Conservation (phyloP, 2,329 filamentous ascomycete species). For the Diaporthe sp. region DNA sequence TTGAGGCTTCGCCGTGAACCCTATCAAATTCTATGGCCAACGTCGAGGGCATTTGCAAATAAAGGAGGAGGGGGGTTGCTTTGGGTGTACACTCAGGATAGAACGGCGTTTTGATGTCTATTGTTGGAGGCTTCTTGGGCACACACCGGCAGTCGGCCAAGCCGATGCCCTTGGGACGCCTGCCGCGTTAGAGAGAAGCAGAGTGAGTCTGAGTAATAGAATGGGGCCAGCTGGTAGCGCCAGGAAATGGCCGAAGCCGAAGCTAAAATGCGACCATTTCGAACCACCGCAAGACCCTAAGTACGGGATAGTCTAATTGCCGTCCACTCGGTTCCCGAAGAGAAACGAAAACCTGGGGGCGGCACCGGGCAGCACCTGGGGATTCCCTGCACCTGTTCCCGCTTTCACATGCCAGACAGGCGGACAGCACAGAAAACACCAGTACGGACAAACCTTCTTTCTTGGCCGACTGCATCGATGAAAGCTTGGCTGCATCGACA, state of each 20-base stretch:
- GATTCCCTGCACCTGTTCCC: constrained; percentile 14
- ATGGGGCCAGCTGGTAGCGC: constrained; percentile 4
- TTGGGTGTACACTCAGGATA: neutral
- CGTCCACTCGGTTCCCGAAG: constrained; percentile 25
- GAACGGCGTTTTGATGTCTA: constrained; percentile 14
- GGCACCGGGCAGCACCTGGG: constrained; percentile 11
- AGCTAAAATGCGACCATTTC: neutral
- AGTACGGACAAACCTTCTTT: constrained; percentile 26
- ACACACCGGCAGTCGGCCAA: constrained; percentile 6
- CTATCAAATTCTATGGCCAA: neutral
- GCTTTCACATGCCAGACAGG: constrained; percentile 17
- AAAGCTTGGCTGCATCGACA: constrained; percentile 28
- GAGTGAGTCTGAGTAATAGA: neutral
- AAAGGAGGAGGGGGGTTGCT: neutral
- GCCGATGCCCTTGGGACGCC: neutral
- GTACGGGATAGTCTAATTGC: constrained; percentile 7
- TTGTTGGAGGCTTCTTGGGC: neutral
- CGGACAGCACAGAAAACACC: neutral
- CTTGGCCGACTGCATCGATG: constrained; percentile 8
- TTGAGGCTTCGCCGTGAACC: neutral
- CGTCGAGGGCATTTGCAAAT: neutral
- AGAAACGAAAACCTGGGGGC: neutral
- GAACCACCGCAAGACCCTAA: constrained; percentile 7
- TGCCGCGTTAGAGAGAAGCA: neutral
- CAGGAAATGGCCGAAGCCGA: constrained; percentile 24